phyloP scores from a whole-genome alignment of 768 basidiomycete genomes.

The Paxillus ammoniavirescens region DNA sequence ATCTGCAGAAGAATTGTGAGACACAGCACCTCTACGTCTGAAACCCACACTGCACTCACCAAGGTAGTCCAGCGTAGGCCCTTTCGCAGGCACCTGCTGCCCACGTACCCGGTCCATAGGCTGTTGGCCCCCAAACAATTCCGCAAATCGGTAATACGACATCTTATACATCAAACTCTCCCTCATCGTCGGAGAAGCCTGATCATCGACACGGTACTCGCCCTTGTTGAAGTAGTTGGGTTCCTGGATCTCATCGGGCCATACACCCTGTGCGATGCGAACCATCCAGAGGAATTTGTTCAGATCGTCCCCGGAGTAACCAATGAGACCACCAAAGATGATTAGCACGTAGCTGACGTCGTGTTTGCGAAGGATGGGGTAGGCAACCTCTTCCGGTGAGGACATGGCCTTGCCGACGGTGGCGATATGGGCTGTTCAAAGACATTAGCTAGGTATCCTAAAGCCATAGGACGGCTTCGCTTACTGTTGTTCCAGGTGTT shows the following conservation, averaged over 20 bases:
- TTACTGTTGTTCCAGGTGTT: conserved; percentile 99
- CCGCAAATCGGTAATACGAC: conserved; percentile 94
- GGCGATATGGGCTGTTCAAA: conserved; percentile 81
- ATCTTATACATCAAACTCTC: conserved; percentile 99
- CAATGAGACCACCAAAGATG: conserved; percentile 95
- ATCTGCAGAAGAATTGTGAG: conserved; percentile 44
- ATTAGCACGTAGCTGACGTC: conserved; percentile 97
- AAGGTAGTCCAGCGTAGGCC: conserved; percentile 84
- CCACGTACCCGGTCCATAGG: conserved; percentile 86
- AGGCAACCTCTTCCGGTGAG: conserved; percentile 89
- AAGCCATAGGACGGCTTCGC: conserved; percentile 28
- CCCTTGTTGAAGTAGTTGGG: conserved; percentile 92
- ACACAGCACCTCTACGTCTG: background rate
- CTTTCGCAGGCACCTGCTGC: conserved; percentile 72
- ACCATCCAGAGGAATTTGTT: conserved; percentile 99
- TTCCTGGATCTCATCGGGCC: conserved; percentile 98
- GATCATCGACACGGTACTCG: conserved; percentile 90
- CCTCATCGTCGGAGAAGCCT: conserved; percentile 84
- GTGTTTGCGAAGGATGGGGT: conserved; percentile 95
- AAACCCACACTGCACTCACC: conserved; percentile 46
- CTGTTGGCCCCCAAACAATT: conserved; percentile 77
- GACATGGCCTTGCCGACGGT: conserved; percentile 99
- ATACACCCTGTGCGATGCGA: conserved; percentile 89
- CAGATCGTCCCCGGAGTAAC: conserved; percentile 98
- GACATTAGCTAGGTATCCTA: conserved; percentile 4